Percentiles rank a stretch among this genome's conserved stretches.
These are phyloP conservation scores for Erythrobasidium hasegawianum DNA, from an alignment of 1,284 basidiomycete genomes.

Conservation along the genomic window DNA sequence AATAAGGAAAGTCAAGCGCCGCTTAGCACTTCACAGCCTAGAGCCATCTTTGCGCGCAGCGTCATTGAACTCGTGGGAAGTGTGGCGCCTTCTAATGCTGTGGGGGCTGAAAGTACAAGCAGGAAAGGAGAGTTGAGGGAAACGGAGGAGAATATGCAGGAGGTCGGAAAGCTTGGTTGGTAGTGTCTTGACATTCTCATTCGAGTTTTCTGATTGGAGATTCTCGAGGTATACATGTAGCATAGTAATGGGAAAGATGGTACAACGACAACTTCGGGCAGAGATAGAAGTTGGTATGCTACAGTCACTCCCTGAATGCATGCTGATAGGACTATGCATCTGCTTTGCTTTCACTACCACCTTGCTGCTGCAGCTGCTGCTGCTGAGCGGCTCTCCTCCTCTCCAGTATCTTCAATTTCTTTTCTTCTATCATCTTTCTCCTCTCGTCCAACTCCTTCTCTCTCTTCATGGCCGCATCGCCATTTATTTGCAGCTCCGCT, in stretches of 20 bases:
- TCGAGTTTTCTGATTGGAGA: not conserved
- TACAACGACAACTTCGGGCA: not conserved
- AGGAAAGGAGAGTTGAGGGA: not conserved
- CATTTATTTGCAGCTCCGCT: slow-evolving; percentile 59
- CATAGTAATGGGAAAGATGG: not conserved
- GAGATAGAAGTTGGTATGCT: not conserved
- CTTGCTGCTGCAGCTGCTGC: slow-evolving; percentile 4
- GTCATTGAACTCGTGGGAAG: slow-evolving; percentile 20
- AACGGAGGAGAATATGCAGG: slow-evolving; percentile 8
- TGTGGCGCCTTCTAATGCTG: not conserved
- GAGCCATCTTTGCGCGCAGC: slow-evolving; percentile 14
- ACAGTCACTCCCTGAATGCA: not conserved
- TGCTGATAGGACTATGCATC: no score
- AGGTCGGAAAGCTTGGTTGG: slow-evolving; percentile 23
- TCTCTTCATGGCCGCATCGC: slow-evolving; percentile 67
- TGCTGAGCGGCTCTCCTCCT: slow-evolving; percentile 38
- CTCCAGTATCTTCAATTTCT: slow-evolving; percentile 62
- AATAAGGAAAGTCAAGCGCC: not conserved
- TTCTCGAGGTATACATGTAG: no score
- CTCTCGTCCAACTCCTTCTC: slow-evolving; percentile 74
- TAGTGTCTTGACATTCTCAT: not conserved
- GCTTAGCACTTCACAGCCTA: no score
- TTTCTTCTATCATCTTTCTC: slow-evolving; percentile 69
- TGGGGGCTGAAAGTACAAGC: not conserved
- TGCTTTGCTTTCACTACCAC: not conserved